These are phyloP conservation scores for Globisporangium cederbergense DNA, from an alignment of 352 stramenopile species.

Conservation along the genomic window DNA sequence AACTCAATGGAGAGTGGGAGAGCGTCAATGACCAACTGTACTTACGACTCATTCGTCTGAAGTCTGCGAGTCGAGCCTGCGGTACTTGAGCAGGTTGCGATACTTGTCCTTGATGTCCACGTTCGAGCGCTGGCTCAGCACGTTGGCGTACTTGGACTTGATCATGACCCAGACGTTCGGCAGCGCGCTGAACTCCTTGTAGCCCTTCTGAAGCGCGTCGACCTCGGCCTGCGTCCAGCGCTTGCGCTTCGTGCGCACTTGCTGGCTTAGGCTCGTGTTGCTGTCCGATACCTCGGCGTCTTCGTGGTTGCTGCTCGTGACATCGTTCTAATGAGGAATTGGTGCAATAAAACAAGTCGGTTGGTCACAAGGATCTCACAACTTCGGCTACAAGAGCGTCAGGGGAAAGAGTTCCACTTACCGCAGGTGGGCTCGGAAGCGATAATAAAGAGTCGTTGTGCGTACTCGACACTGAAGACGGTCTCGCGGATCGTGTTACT, in stretches of 20 bases:
- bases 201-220: constrained; percentile 52
- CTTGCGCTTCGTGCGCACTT: constrained; percentile 25
- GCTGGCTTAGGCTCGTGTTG: constrained; percentile 12
- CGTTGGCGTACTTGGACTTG: constrained; percentile 47
- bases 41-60: constrained; percentile 4
- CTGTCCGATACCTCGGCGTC: constrained; percentile 2
- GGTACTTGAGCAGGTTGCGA: constrained; percentile 60
- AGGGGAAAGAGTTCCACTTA: not conserved
- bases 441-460: not conserved
- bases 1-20: not conserved
- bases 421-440: not conserved
- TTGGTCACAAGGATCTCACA: not conserved
- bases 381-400: not conserved
- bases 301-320: constrained; percentile 10
- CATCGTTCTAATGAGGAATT: not conserved
- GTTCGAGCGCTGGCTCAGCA: constrained; percentile 53
- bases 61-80: constrained; percentile 16
- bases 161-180: constrained; percentile 68
- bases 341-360: too few species aligned
- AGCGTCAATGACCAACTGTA: not conserved
- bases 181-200: constrained; percentile 43
- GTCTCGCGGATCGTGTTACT: not conserved
- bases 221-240: constrained; percentile 59
- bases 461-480: not conserved
- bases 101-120: constrained; percentile 86